Evolutionary conservation across 2,329 filamentous ascomycete genomes (phyloP).

Genomic region (Fusarium sterilihyphosum): DNA sequence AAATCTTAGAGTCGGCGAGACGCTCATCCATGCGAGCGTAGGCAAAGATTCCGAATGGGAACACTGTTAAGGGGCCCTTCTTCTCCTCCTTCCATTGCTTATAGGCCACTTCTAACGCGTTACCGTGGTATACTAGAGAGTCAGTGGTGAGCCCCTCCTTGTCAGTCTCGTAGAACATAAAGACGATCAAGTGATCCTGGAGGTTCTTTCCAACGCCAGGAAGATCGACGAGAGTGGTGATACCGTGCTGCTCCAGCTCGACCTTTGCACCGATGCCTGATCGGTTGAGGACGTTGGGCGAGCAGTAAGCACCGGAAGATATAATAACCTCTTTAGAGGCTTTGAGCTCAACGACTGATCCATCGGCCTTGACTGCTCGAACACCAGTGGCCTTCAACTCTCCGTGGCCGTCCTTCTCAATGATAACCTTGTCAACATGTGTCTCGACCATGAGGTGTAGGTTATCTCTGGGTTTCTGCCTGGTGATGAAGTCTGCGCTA

Average conservation of each 20-base stretch:
- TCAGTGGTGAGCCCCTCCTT: conserved; percentile 64
- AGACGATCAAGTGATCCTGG: conserved; percentile 62
- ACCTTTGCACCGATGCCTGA: conserved; percentile 61
- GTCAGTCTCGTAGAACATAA: conserved; percentile 69
- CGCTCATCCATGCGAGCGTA: conserved; percentile 71
- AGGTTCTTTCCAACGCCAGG: conserved; percentile 63
- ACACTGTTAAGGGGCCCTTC: conserved; percentile 66
- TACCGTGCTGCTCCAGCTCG: conserved; percentile 54
- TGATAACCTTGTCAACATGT: conserved; percentile 62
- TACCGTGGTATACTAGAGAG: conserved; percentile 61
- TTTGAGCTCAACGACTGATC: conserved; percentile 51
- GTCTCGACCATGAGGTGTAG: conserved; percentile 59
- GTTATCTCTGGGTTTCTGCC: conserved; percentile 52
- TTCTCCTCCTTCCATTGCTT: conserved; percentile 67
- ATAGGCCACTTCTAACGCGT: conserved; percentile 61
- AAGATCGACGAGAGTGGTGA: conserved; percentile 54
- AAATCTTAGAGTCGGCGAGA: conserved; percentile 63
- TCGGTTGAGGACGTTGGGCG: conserved; percentile 61
- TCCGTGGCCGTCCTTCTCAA: conserved; percentile 49
- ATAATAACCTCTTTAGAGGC: conserved; percentile 53
- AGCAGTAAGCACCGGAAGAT: conserved; percentile 60
- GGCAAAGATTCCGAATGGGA: conserved; percentile 71
- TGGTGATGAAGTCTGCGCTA: conserved; percentile 61
- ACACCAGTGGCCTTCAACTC: conserved; percentile 58
- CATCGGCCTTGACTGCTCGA: conserved; percentile 52